A percentile compares a stretch with the other conserved stretches of the same genome.
Evolutionary conservation across 2,329 filamentous ascomycete species (phyloP).

Genomic region (Xylaria sp.): DNA sequence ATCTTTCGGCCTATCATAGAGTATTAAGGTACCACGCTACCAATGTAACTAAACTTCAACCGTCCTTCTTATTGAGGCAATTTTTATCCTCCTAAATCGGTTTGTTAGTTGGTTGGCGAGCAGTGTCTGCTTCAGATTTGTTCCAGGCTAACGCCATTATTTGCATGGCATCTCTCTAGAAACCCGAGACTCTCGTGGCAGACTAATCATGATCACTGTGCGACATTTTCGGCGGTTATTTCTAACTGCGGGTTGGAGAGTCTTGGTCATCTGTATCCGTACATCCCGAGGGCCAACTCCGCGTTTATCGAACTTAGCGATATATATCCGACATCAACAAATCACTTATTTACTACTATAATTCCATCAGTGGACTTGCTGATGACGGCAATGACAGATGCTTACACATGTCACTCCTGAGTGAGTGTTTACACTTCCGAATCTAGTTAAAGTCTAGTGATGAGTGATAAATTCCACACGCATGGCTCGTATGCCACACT

Average conservation of each 20-base stretch:
- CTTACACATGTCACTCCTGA: slow-evolving; percentile 21
- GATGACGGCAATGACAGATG: slow-evolving; percentile 25
- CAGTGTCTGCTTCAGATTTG: slow-evolving; percentile 25
- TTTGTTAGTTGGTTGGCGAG: not conserved
- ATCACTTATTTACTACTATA: slow-evolving; percentile 13
- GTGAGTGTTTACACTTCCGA: slow-evolving; percentile 23
- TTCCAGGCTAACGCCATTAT: slow-evolving; percentile 31
- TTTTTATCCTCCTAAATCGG: slow-evolving; percentile 24
- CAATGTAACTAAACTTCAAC: slow-evolving; percentile 1
- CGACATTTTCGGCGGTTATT: slow-evolving; percentile 40
- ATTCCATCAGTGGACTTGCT: slow-evolving; percentile 8
- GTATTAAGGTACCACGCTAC: slow-evolving; percentile 8
- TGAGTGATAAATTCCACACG: slow-evolving; percentile 28
- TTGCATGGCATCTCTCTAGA: slow-evolving; percentile 14
- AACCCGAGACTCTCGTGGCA: slow-evolving; percentile 25
- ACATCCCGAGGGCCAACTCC: slow-evolving; percentile 20
- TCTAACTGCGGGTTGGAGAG: slow-evolving; percentile 12
- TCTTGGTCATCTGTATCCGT: slow-evolving; percentile 23
- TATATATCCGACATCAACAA: slow-evolving; percentile 16
- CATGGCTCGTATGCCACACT: slow-evolving; percentile 33
- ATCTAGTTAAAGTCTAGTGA: slow-evolving; percentile 23
- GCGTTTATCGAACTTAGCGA: not conserved
- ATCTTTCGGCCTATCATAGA: slow-evolving; percentile 22
- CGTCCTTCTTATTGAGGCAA: slow-evolving; percentile 31
- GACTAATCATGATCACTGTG: slow-evolving; percentile 29